Percentiles rank a stretch among this genome's conserved stretches.
phyloP scores from a whole-genome alignment of 495 filamentous ascomycete genomes.

The Penicillium fimorum region DNA sequence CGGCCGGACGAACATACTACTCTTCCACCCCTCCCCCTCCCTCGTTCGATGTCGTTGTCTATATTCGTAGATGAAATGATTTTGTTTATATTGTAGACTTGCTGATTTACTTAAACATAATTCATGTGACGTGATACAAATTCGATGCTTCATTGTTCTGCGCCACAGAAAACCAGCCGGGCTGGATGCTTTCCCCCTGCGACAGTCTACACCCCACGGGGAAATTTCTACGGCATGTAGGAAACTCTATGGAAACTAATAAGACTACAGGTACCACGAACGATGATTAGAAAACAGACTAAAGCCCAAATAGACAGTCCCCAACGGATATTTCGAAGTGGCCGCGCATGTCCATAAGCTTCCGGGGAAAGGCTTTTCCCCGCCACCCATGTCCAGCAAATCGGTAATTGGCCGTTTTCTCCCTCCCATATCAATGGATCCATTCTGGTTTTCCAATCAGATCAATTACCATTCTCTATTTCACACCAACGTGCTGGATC shows the following conservation, averaged over 20 bases:
- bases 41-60: neutral
- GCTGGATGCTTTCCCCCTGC: conserved; percentile 31
- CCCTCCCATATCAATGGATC: conserved; percentile 6
- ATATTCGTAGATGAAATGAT: neutral
- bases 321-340: neutral
- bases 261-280: neutral
- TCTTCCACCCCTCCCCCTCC: conserved; percentile 9
- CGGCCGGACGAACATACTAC: conserved; percentile 32
- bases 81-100: neutral
- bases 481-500: neutral
- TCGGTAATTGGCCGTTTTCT: conserved; percentile 15
- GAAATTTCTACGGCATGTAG: conserved; percentile 6
- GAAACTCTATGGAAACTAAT: conserved; percentile 10
- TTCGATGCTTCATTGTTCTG: neutral
- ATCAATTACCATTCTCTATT: neutral
- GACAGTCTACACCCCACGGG: conserved; percentile 21
- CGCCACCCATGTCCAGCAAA: conserved; percentile 8
- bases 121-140: neutral
- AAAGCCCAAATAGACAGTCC: no score
- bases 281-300: neutral
- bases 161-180: conserved; percentile 13
- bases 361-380: conserved; percentile 32
- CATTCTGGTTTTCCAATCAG: conserved; percentile 14
- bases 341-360: neutral
- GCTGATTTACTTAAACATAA: neutral